A percentile compares a stretch with the other conserved stretches of the same genome.
Conservation (phyloP, 352 stramenopile species). For the Globisporangium solare region DNA sequence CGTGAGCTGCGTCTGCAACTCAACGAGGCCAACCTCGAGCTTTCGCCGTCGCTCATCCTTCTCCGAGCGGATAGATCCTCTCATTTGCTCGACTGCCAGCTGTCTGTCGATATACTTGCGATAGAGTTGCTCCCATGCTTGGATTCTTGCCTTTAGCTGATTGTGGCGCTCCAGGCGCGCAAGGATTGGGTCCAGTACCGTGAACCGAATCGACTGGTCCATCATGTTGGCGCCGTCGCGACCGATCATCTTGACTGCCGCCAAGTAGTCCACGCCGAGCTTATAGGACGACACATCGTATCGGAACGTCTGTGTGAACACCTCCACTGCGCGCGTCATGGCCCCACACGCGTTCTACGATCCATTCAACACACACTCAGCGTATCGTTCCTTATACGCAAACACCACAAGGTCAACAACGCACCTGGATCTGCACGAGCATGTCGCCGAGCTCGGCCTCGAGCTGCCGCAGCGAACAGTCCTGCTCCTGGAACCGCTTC, state of each 20-base stretch:
- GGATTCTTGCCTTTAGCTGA: slow-evolving; percentile 34
- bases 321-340: slow-evolving; percentile 47
- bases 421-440: slow-evolving; percentile 54
- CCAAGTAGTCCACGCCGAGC: slow-evolving; percentile 38
- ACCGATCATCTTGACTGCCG: slow-evolving; percentile 51
- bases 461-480: slow-evolving; percentile 39
- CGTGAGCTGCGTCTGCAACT: slow-evolving; percentile 36
- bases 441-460: slow-evolving; percentile 45
- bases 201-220: slow-evolving; percentile 79
- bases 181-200: slow-evolving; percentile 58
- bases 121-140: slow-evolving; percentile 23
- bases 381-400: neutral
- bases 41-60: slow-evolving; percentile 39
- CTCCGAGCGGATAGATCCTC: slow-evolving; percentile 26
- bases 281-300: slow-evolving; percentile 25
- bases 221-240: slow-evolving; percentile 50
- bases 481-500: slow-evolving; percentile 50
- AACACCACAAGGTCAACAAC: neutral
- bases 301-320: slow-evolving; percentile 52
- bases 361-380: neutral
- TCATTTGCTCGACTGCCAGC: slow-evolving; percentile 18
- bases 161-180: slow-evolving; percentile 48
- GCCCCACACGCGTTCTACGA: slow-evolving; percentile 27
- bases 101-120: slow-evolving; percentile 23
- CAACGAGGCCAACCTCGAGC: slow-evolving; percentile 30